phyloP scores from a whole-genome alignment of 495 filamentous ascomycete species.

The Friedmanniomyces simplex region DNA sequence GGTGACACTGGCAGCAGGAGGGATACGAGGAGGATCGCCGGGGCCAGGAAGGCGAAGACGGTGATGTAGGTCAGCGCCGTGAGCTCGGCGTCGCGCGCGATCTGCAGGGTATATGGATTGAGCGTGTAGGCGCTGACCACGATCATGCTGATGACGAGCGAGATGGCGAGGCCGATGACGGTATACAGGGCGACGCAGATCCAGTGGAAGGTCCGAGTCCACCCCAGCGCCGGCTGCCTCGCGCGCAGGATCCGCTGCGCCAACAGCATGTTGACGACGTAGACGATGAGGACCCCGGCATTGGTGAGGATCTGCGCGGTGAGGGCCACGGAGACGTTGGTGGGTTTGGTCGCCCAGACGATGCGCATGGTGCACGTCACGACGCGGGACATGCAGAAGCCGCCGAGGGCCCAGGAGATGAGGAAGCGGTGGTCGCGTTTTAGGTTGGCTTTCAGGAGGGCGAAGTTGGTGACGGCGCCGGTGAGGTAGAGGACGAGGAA shows the following conservation, averaged over 20 bases:
- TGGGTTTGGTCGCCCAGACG: conserved; percentile 41
- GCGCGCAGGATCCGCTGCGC: conserved; percentile 28
- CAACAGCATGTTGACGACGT: conserved; percentile 29
- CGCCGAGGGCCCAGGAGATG: conserved; percentile 25
- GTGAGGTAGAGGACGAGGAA: conserved; percentile 55
- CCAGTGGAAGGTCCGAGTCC: conserved; percentile 13
- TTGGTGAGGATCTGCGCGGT: conserved; percentile 49
- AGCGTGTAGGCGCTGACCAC: conserved; percentile 26
- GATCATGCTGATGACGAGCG: conserved; percentile 15
- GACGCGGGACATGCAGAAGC: conserved; percentile 65
- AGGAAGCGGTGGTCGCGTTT: conserved; percentile 56
- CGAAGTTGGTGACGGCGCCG: conserved; percentile 53
- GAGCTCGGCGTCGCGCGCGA: conserved; percentile 21
- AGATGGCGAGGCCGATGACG: conserved; percentile 20
- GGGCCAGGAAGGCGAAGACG: conserved; percentile 19
- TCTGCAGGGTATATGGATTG: conserved; percentile 8
- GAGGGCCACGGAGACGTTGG: conserved; percentile 49
- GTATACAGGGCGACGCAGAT: conserved; percentile 17
- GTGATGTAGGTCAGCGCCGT: conserved; percentile 22
- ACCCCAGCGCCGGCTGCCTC: conserved; percentile 24
- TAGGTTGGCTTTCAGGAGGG: conserved; percentile 51
- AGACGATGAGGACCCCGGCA: conserved; percentile 29
- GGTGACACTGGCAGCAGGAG: neutral
- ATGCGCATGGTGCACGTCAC: conserved; percentile 56
- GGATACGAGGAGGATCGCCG: conserved; percentile 11